phyloP scores from a whole-genome alignment of 2,329 filamentous ascomycete species.

The Fusarium acutatum region DNA sequence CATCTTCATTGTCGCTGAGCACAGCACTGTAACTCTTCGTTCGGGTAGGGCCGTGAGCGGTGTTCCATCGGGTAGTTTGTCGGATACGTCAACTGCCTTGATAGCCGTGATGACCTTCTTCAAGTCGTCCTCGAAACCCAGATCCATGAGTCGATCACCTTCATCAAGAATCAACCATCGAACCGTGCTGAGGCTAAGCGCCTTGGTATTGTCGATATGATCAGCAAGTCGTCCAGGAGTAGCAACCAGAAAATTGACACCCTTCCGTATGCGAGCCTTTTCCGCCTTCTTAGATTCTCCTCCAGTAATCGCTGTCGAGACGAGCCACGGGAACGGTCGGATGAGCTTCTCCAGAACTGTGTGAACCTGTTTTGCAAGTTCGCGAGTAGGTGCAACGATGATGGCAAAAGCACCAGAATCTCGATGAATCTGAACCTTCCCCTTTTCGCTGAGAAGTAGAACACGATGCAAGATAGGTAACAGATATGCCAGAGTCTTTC shows the following conservation, averaged over 20 bases:
- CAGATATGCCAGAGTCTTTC: conserved; percentile 96
- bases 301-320: conserved; percentile 82
- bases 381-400: conserved; percentile 91
- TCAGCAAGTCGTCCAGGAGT: conserved; percentile 92
- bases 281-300: conserved; percentile 80
- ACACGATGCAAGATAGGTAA: conserved; percentile 91
- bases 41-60: conserved; percentile 72
- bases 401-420: conserved; percentile 93
- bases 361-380: conserved; percentile 93
- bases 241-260: conserved; percentile 93
- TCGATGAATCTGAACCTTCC: conserved; percentile 72
- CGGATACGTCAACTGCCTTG: conserved; percentile 68
- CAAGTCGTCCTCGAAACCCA: conserved; percentile 95
- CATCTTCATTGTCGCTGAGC: conserved; percentile 98
- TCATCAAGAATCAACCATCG: conserved; percentile 96
- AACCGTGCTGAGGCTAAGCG: conserved; percentile 85
- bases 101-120: conserved; percentile 85
- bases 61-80: conserved; percentile 66
- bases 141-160: conserved; percentile 97
- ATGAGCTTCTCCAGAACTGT: conserved; percentile 85
- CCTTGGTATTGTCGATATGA: conserved; percentile 92
- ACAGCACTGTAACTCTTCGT: conserved; percentile 85
- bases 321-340: conserved; percentile 92
- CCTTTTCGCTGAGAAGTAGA: conserved; percentile 73
- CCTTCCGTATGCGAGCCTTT: conserved; percentile 92